A percentile compares a stretch with the other conserved stretches of the same genome.
These are phyloP conservation scores for Rhodamnia argentea DNA, from an alignment of 345 rosid genomes.

Conservation along the genomic window DNA sequence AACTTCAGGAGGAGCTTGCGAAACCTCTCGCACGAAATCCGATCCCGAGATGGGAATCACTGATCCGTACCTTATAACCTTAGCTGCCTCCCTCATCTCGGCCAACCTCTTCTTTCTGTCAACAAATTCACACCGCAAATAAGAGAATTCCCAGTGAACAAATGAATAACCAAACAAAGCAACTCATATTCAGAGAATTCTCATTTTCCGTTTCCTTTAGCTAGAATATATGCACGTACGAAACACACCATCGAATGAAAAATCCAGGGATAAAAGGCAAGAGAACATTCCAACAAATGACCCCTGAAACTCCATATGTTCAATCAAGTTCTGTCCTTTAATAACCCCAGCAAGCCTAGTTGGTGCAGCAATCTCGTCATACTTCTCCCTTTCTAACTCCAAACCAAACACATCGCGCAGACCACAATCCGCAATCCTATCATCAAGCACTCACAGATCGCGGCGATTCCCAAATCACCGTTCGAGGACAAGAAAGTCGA, in stretches of 20 bases:
- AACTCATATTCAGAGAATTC: not conserved
- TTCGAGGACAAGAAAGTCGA: not conserved
- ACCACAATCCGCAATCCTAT: not conserved
- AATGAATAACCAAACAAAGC: not conserved
- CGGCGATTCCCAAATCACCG: not conserved
- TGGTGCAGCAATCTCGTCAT: not conserved
- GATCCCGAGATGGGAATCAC: conserved; percentile 85
- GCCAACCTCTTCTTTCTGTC: conserved; percentile 83
- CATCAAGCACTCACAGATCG: not conserved
- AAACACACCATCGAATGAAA: not conserved
- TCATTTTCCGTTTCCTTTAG: not conserved
- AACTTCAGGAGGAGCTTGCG: conserved; percentile 83
- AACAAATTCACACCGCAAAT: conserved; percentile 2
- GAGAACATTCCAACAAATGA: not conserved
- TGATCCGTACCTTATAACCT: conserved; percentile 57
- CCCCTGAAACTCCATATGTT: not conserved
- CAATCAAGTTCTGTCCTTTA: not conserved
- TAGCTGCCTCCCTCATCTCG: conserved; percentile 72
- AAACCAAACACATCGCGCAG: not conserved
- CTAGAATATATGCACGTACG: not conserved
- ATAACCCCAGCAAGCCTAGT: not conserved
- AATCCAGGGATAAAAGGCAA: not conserved
- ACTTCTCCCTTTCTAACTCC: not conserved
- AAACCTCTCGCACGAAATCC: conserved; percentile 83
- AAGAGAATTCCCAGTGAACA: not conserved